A percentile compares a stretch with the other conserved stretches of the same genome.
These are phyloP conservation scores for Agapanthus africanus DNA, from an alignment of 106 monocot genomes.

Conservation along the genomic window DNA sequence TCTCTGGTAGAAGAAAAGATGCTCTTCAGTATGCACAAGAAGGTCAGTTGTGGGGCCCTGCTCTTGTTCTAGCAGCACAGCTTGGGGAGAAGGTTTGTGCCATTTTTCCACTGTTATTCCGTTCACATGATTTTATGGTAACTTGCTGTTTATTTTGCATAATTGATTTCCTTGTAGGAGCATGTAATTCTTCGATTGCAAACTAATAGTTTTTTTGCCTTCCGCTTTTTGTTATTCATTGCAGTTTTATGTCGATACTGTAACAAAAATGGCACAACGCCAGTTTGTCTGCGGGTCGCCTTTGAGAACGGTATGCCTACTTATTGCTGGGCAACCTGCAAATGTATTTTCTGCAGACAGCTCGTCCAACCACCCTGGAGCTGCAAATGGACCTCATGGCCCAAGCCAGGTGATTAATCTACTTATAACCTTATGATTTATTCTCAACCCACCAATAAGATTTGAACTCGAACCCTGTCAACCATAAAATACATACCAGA, in stretches of 20 bases:
- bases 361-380: constrained; percentile 17
- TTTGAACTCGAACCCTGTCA: no score
- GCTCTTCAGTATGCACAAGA: constrained; percentile 92
- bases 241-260: constrained; percentile 97
- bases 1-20: constrained; percentile 93
- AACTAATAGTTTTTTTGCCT: not conserved
- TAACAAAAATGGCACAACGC: constrained; percentile 84
- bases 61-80: constrained; percentile 91
- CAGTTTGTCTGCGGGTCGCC: constrained; percentile 90
- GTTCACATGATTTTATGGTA: not conserved
- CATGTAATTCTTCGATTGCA: not conserved
- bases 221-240: not conserved
- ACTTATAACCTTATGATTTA: not conserved
- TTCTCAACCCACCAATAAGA: not conserved
- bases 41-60: constrained; percentile 94
- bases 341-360: constrained; percentile 77
- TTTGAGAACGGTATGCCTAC: constrained; percentile 80
- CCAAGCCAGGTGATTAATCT: constrained; percentile 37
- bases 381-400: constrained; percentile 30
- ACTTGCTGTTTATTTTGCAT: not conserved
- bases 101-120: not conserved
- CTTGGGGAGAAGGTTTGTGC: constrained; percentile 80
- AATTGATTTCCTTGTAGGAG: not conserved
- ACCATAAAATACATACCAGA: no score
- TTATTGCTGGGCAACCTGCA: constrained; percentile 96